Evolutionary conservation across 1,284 basidiomycete species (phyloP), one percentile per base, ranked within the genome.

Genomic region (Ustilago vetiveriae): DNA sequence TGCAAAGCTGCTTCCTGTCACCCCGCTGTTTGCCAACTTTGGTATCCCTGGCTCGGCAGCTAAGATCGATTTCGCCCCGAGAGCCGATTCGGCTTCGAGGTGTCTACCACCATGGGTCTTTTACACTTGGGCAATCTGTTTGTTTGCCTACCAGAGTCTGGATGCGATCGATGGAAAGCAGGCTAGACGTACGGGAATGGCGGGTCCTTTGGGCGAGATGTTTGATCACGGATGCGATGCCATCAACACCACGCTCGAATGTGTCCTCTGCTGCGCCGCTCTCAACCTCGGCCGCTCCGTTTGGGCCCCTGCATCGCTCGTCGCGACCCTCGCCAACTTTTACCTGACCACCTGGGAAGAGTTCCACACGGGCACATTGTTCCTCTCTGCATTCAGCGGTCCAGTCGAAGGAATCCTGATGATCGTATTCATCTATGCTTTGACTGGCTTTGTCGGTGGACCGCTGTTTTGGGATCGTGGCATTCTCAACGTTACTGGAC

Each of bases 341-440:
- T 98, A 98, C 82, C 86, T 97, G 14, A 83, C 92, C 1, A 96
- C 94, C 4, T 98, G 95, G 95, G 95, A 98, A 80, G 95, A 98
- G 83, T 95, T 91, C 78, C 91, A 98, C 82, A 98, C 95, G 2
- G 91, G 90, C 16, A 78, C 74, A 13, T 76, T 81, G 17, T 81
- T 74, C 60, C 72, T 81, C 32, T 80, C 92, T n/a, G 88, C 90
- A 24, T 97, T 96, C 83, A 95, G 92, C 9, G 95, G 95, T 0
- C 95, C 95, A 0, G 92, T 98, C 2, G 95, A 98, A 83, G 95
- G 95, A 9, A 97, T 98, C 74, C 84, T 98, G 44, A 87, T 98
- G 82, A 90, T 98, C 58, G 86, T 90, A 24, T 82, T 76, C 11
- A 88, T 98, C 57, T 98, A 90, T 83, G 73, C 89, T 22, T 84